A percentile compares a stretch with the other conserved stretches of the same genome.
phyloP scores from a whole-genome alignment of 164 flowering plant genomes.

The Kingdonia uniflora region DNA sequence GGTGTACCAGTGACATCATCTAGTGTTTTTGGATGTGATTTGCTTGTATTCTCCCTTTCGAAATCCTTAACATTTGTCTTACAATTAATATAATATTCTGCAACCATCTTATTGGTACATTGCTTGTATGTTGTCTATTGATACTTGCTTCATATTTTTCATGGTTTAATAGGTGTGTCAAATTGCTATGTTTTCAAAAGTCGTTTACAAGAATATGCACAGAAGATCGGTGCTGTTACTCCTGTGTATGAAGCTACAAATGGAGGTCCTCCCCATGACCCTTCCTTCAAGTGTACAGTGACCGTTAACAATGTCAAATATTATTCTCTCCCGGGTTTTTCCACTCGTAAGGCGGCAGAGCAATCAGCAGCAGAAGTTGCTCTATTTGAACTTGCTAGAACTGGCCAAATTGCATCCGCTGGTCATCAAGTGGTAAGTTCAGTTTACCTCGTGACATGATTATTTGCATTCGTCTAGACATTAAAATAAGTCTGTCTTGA shows the following conservation, averaged over 20 bases:
- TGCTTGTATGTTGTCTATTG: no score
- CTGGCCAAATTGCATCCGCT: conserved; percentile 33
- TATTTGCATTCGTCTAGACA: neutral
- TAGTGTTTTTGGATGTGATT: no score
- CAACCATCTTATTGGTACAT: no score
- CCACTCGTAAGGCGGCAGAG: conserved; percentile 91
- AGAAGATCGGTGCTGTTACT: conserved; percentile 46
- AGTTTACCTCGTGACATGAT: no score
- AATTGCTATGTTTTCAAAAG: conserved; percentile 85
- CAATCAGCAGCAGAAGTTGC: conserved; percentile 99
- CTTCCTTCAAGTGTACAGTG: conserved; percentile 60
- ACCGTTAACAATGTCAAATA: conserved; percentile 53
- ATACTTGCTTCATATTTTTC: neutral
- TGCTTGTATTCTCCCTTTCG: no score
- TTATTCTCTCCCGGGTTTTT: conserved; percentile 85
- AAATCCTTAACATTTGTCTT: no score
- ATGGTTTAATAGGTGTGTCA: conserved; percentile 46
- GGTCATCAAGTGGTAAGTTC: conserved; percentile 68
- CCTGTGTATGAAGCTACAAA: conserved; percentile 70
- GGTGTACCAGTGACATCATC: no score
- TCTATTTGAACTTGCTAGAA: conserved; percentile 48
- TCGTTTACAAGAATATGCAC: conserved; percentile 75
- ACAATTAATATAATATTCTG: no score
- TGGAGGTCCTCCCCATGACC: conserved; percentile 88
- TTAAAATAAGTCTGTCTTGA: neutral